phyloP scores from a whole-genome alignment of 352 stramenopile genomes.

The Pythium monospermum region DNA sequence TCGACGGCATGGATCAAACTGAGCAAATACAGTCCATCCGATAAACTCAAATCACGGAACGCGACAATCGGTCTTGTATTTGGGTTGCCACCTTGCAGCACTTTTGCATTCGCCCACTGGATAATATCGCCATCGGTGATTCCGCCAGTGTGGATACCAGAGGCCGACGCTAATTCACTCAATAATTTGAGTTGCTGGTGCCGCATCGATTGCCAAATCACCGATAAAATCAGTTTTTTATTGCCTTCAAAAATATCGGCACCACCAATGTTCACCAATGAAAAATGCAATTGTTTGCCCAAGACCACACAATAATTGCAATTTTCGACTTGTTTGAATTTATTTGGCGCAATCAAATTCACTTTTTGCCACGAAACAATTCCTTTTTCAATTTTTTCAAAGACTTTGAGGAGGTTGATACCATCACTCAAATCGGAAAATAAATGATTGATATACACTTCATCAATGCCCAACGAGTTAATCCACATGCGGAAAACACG shows the following conservation, averaged over 20 bases:
- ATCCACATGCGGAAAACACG: constrained; percentile 91
- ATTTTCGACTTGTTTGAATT: constrained; percentile 88
- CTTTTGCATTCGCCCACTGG: constrained; percentile 80
- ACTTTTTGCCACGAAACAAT: constrained; percentile 88
- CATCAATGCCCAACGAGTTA: constrained; percentile 88
- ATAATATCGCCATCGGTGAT: constrained; percentile 85
- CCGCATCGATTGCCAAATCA: constrained; percentile 94
- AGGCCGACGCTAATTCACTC: constrained; percentile 50
- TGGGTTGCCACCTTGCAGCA: constrained; percentile 60
- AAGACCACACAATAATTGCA: constrained; percentile 88
- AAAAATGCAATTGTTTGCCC: constrained; percentile 86
- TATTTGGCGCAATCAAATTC: constrained; percentile 85
- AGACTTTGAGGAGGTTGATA: constrained; percentile 85
- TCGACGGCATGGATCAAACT: constrained; percentile 86
- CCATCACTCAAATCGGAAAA: constrained; percentile 88
- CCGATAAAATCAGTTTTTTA: constrained; percentile 91
- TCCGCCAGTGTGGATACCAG: constrained; percentile 26
- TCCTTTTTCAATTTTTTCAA: constrained; percentile 88
- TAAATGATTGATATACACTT: constrained; percentile 88
- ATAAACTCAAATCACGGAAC: constrained; percentile 80
- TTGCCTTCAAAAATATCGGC: constrained; percentile 91
- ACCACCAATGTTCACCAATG: constrained; percentile 87
- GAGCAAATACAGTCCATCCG: constrained; percentile 80
- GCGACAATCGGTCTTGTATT: constrained; percentile 66
- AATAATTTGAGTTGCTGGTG: constrained; percentile 87